Evolutionary conservation across 345 rosid genomes (phyloP), one percentile per base, ranked within the genome.

Genomic region (Carallia pectinifolia): DNA sequence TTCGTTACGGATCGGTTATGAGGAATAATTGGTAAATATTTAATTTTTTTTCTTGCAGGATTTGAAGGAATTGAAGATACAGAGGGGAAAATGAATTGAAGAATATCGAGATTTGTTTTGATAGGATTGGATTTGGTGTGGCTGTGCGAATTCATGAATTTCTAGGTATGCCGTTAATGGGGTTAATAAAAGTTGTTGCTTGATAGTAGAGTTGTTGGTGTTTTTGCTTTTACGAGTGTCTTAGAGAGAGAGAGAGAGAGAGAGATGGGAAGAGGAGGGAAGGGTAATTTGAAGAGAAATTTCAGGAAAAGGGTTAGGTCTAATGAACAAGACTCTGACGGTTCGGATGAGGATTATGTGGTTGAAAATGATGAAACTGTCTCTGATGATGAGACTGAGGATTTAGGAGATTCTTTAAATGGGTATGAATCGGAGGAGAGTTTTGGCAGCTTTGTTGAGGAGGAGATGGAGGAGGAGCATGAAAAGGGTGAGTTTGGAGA

Each of bases 281-380:
- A 81, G 78, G 82, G 62, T 72, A 72, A 72, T 76, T 67, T 81
- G 75, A 84, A 76, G 74, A 79, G 88, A 56, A 85, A 79, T 66
- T 82, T 75, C 18, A 85, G 69, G 82, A 83, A 37, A 62, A 81
- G 77, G 81, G 76, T 63, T 53, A 78, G 87, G 84, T 82, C 87
- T 39, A 80, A 84, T 61, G 87, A 84, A 64, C 80, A 77, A 47
- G 88, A 71, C 65, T 96, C 99, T 1, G 98, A 95, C 77, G 97
- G 85, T 74, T 96, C 99, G 0, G 99, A 96, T 82, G 98, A 96
- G 83, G 99, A 96, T 86, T 96, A 89, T 74, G 98, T 90, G 44
- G 75, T 88, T 77, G 95, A 96, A 0, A 82, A 86, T 50, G 97
- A 87, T 77, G 92, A 85, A 65, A 79, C 77, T 44, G 89, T 76